phyloP scores from a whole-genome alignment of 2,329 filamentous ascomycete genomes.

The Stagonosporopsis vannaccii region DNA sequence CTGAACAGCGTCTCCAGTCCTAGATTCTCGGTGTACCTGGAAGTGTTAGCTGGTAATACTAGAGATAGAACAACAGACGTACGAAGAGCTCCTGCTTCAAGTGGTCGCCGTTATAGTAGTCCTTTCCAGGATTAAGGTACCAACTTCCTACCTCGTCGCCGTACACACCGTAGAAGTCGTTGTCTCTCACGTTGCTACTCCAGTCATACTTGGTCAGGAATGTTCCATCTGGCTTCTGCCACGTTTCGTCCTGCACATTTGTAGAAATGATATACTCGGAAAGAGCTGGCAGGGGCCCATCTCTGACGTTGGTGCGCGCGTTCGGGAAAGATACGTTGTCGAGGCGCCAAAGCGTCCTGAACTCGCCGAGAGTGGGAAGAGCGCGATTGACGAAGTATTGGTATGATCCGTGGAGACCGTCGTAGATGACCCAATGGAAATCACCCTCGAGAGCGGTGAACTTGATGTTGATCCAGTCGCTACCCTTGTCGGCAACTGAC shows the following conservation, averaged over 20 bases:
- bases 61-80: slow-evolving; percentile 1
- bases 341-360: slow-evolving; percentile 60
- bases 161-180: slow-evolving; percentile 60
- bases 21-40: slow-evolving; percentile 57
- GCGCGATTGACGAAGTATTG: slow-evolving; percentile 63
- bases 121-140: slow-evolving; percentile 60
- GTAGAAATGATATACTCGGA: slow-evolving; percentile 54
- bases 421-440: slow-evolving; percentile 62
- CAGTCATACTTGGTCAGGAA: slow-evolving; percentile 64
- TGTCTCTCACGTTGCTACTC: slow-evolving; percentile 50
- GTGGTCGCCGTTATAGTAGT: slow-evolving; percentile 62
- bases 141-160: slow-evolving; percentile 59
- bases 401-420: slow-evolving; percentile 60
- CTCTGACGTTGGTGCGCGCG: slow-evolving; percentile 56
- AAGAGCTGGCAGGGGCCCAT: slow-evolving; percentile 56
- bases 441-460: slow-evolving; percentile 59
- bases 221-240: slow-evolving; percentile 56
- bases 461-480: slow-evolving; percentile 57
- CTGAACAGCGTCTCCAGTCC: slow-evolving; percentile 60
- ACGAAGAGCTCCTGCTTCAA: slow-evolving; percentile 62
- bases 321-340: slow-evolving; percentile 59
- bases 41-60: not conserved
- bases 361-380: slow-evolving; percentile 58
- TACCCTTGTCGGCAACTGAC: slow-evolving; percentile 51
- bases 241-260: slow-evolving; percentile 64